phyloP scores from a whole-genome alignment of 352 stramenopile species.

The Phytophthora multivora region DNA sequence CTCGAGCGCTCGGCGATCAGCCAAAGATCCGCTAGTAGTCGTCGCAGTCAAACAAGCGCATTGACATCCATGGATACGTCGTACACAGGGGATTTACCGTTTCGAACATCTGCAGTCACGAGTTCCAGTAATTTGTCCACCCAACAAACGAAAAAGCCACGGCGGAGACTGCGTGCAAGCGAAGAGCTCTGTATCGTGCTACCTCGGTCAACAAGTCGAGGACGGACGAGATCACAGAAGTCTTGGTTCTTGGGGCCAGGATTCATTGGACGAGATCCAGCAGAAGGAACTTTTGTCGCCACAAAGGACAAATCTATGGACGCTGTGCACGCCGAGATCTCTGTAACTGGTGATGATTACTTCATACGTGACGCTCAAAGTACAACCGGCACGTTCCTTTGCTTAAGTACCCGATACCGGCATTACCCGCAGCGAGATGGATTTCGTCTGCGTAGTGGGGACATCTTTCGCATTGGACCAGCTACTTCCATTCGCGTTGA shows the following conservation, averaged over 20 bases:
- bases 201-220: slow-evolving; percentile 26
- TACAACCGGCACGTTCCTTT: slow-evolving; percentile 63
- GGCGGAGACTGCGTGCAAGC: slow-evolving; percentile 42
- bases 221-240: slow-evolving; percentile 42
- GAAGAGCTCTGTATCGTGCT: slow-evolving; percentile 68
- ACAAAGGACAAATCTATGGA: slow-evolving; percentile 74
- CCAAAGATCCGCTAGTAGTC: slow-evolving; percentile 21
- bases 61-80: slow-evolving; percentile 8
- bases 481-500: slow-evolving; percentile 44
- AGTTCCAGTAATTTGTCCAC: neutral
- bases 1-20: slow-evolving; percentile 27
- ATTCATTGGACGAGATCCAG: slow-evolving; percentile 61
- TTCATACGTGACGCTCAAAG: slow-evolving; percentile 58
- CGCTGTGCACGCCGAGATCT: slow-evolving; percentile 63
- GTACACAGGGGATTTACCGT: neutral
- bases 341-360: slow-evolving; percentile 67
- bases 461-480: slow-evolving; percentile 54
- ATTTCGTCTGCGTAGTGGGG: slow-evolving; percentile 56
- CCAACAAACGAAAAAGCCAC: slow-evolving; percentile 7
- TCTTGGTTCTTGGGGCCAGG: slow-evolving; percentile 68
- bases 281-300: slow-evolving; percentile 48
- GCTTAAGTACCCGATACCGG: slow-evolving; percentile 67
- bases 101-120: neutral
- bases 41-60: slow-evolving; percentile 3
- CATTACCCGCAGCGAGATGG: slow-evolving; percentile 75